Conservation (phyloP, 2,329 filamentous ascomycete species). For the Fusarium begoniae region DNA sequence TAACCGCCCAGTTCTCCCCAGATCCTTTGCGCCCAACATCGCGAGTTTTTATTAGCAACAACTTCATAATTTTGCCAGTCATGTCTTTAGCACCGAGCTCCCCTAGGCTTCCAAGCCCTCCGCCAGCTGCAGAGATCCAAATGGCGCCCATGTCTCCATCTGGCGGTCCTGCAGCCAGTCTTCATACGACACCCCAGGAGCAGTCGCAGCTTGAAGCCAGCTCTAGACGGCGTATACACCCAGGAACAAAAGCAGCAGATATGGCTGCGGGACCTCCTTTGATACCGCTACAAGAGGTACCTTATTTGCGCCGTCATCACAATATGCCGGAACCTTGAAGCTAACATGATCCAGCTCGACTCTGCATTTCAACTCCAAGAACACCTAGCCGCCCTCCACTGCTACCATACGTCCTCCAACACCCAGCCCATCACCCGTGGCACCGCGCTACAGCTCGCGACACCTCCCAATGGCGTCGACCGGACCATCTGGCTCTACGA, state of each 20-base stretch:
- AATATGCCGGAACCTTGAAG: background rate
- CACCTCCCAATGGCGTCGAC: conserved; percentile 83
- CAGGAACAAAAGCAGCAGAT: conserved; percentile 89
- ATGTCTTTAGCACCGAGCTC: conserved; percentile 78
- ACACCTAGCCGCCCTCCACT: conserved; percentile 91
- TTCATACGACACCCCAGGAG: conserved; percentile 69
- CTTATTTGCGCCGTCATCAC: conserved; percentile 24
- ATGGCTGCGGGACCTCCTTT: conserved; percentile 94
- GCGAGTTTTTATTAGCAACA: conserved; percentile 7
- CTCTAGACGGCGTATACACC: conserved; percentile 85
- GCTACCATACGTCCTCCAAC: conserved; percentile 75
- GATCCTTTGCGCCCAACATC: conserved; percentile 25
- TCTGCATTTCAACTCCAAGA: conserved; percentile 98
- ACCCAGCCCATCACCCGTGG: conserved; percentile 78
- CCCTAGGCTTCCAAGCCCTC: conserved; percentile 92
- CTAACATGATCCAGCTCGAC: conserved; percentile 73
- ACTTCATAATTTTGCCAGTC: conserved; percentile 29
- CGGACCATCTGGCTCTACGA: conserved; percentile 96
- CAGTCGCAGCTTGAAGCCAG: conserved; percentile 74
- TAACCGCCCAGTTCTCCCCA: conserved; percentile 24
- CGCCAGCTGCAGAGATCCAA: conserved; percentile 94
- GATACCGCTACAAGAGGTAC: conserved; percentile 82
- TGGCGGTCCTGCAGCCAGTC: conserved; percentile 63
- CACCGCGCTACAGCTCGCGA: conserved; percentile 79
- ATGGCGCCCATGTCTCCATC: conserved; percentile 81